These are phyloP conservation scores for Trichoderma sp. DNA, from an alignment of 2,329 filamentous ascomycete genomes.

Conservation along the genomic window DNA sequence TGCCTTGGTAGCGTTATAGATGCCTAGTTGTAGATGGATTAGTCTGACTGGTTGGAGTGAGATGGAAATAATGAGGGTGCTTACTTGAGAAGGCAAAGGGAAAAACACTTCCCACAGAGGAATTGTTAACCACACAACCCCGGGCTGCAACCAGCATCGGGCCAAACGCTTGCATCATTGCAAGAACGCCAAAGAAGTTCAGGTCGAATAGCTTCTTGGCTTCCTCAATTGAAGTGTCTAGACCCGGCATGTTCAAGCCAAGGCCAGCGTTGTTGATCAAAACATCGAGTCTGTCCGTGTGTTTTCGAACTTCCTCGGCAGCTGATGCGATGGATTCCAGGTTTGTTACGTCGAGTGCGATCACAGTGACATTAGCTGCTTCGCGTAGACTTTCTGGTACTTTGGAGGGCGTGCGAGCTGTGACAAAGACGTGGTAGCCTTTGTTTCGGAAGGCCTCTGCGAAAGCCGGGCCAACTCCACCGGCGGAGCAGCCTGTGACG, in stretches of 20 bases:
- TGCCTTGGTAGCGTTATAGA: conserved; percentile 29
- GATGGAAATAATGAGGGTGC: neutral
- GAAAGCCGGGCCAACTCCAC: conserved; percentile 32
- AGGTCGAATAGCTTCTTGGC: neutral
- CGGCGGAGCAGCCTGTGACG: conserved; percentile 37
- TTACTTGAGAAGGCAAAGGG: neutral
- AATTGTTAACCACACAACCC: neutral
- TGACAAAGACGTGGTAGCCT: conserved; percentile 32
- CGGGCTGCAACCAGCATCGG: neutral
- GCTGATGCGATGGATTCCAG: conserved; percentile 24
- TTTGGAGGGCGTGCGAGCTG: conserved; percentile 30
- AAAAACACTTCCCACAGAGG: neutral
- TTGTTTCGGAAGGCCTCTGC: conserved; percentile 29
- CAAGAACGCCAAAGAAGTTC: neutral
- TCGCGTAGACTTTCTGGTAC: conserved; percentile 19
- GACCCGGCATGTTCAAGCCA: neutral
- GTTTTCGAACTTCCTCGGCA: conserved; percentile 18
- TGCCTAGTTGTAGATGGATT: conserved; percentile 19
- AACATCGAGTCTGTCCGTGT: conserved; percentile 21
- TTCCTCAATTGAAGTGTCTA: neutral
- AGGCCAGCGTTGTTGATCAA: neutral
- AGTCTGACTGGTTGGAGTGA: neutral
- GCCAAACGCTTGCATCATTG: neutral
- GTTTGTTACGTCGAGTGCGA: conserved; percentile 27
- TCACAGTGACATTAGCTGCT: conserved; percentile 23